These are phyloP conservation scores for Talaromyces sp. DNA, from an alignment of 2,329 filamentous ascomycete species.

Conservation along the genomic window DNA sequence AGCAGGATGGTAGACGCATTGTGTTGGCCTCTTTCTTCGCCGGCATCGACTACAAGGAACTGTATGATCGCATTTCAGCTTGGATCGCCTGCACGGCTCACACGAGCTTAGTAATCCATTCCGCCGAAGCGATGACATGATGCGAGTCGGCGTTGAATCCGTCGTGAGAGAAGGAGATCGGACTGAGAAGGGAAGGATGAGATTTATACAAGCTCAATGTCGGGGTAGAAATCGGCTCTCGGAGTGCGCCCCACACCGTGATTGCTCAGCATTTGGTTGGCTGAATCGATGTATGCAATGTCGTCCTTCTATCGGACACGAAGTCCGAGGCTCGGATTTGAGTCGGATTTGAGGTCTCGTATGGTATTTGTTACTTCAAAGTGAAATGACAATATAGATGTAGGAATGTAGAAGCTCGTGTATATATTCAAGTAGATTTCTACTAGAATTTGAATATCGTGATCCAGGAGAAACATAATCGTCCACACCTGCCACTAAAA, in stretches of 20 bases:
- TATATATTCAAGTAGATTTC: not conserved
- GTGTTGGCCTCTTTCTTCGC: conserved; percentile 10
- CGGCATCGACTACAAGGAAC: conserved; percentile 26
- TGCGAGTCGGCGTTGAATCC: not conserved
- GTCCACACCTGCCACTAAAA: not conserved
- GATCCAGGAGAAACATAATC: not conserved
- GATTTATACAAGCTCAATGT: not conserved
- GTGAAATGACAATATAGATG: not conserved
- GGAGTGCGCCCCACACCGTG: conserved; percentile 13
- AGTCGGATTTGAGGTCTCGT: not conserved
- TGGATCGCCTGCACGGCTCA: conserved; percentile 37
- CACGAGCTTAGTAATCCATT: conserved; percentile 38
- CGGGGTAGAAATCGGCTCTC: not conserved
- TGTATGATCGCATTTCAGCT: conserved; percentile 36
- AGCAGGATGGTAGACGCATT: conserved; percentile 17
- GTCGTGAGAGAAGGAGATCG: not conserved
- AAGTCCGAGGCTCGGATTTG: not conserved
- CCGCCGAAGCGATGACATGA: conserved; percentile 23
- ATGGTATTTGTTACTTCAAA: not conserved
- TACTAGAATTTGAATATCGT: no score
- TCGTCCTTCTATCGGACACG: not conserved
- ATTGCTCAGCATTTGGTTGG: not conserved
- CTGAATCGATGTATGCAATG: no score
- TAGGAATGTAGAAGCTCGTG: no score
- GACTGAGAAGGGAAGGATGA: not conserved